Evolutionary conservation across 2,329 filamentous ascomycete species (phyloP), one percentile per base, ranked within the genome.

Genomic region (Pseudogymnoascus sp.): DNA sequence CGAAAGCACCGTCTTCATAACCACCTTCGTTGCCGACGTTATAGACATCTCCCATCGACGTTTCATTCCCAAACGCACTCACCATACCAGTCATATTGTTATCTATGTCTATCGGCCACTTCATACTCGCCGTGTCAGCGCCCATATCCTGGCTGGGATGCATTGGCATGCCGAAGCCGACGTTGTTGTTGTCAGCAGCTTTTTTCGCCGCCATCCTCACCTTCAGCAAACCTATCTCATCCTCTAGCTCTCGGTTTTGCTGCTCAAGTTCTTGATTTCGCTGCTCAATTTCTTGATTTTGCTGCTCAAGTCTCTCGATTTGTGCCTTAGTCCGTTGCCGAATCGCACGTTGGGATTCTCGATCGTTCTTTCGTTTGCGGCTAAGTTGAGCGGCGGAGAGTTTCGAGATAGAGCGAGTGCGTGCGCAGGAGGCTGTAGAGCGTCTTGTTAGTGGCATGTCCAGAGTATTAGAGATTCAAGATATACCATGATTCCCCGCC

Each of bases 311-410:
- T n/a, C 66, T 62, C 52, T 73, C 81, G 70, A 96, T 95, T 74
- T 91, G 90, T 72, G 89, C 85, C 77, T 92, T 93, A 39, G 91
- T 96, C 68, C 92, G 83, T 73, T 91, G 89, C 60, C 92, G 82
- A 66, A 96, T 96, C 59, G 91, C 91, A 59, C 92, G 85, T 76
- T 96, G 92, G 49, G 92, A 91, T 75, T 96, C 91, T 66, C 92
- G 85, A 74, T 96, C 92, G 77, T 96, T 96, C 72, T 90, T 90
- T 67, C 92, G 83, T 80, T 96, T 96, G 73, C 92, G 88, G 41
- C 88, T 90, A 63, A 96, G 83, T 76, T 96, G 92, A 65, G 92
- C 89, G 19, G 91, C 90, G 29, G 90, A 95, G 72, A 96, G 81
- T 72, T 91, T 93, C 67, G 91, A 91, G 63, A 96, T n/a, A n/a